phyloP scores from a whole-genome alignment of 768 basidiomycete species.

The Xanthoconium stramineum region DNA sequence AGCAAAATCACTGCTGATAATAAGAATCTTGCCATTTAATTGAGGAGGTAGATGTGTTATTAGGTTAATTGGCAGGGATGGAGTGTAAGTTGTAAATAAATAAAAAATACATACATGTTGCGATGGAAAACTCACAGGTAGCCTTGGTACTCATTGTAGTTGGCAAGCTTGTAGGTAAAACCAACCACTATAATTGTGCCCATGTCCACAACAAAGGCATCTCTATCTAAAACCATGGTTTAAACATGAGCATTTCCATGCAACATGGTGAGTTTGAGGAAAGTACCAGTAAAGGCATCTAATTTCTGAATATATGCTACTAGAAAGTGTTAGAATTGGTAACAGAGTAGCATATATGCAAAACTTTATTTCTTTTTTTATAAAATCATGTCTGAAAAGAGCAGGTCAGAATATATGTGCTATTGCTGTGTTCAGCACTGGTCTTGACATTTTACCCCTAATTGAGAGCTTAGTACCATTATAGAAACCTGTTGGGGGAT shows the following conservation, averaged over 20 bases:
- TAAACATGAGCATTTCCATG: slow-evolving; percentile 94
- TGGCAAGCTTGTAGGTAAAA: slow-evolving; percentile 97
- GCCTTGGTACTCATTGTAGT: slow-evolving; percentile 99
- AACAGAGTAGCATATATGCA: fast-evolving
- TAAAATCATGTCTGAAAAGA: slow-evolving; percentile 95
- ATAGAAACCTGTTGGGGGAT: no score
- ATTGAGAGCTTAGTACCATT: no score
- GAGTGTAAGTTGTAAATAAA: no score
- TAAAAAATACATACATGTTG: no score
- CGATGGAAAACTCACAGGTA: no score
- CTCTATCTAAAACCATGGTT: slow-evolving; percentile 99
- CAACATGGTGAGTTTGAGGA: slow-evolving; percentile 95
- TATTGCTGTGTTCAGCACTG: no score
- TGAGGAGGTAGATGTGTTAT: no score
- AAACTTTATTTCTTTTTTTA: slow-evolving; percentile 75
- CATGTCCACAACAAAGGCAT: slow-evolving; percentile 66
- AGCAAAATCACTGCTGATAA: no score
- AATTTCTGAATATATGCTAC: slow-evolving; percentile 96
- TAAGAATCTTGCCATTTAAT: no score
- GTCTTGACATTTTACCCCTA: no score
- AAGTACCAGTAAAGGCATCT: slow-evolving; percentile 95
- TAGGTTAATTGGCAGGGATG: no score
- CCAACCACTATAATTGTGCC: slow-evolving; percentile 89
- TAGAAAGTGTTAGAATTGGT: not conserved
- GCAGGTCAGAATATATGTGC: no score